Evolutionary conservation across 2,329 filamentous ascomycete species (phyloP).

Genomic region (Ophiocordyceps camponoti-floridani): DNA sequence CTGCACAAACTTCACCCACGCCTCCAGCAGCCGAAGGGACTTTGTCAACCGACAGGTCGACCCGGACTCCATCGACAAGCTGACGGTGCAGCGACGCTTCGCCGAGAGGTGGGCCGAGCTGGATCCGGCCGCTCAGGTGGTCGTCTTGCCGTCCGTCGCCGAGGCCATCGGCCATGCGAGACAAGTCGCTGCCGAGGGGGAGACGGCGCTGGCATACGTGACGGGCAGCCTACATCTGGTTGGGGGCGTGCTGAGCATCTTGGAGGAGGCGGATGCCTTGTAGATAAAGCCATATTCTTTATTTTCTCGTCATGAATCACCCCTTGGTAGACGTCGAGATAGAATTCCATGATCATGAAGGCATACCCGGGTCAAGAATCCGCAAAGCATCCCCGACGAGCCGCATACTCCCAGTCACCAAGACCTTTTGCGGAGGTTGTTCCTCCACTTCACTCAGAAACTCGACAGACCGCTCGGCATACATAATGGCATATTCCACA

Average conservation of each 20-base stretch:
- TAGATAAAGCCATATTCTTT: conserved; percentile 5
- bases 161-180: conserved; percentile 32
- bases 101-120: conserved; percentile 30
- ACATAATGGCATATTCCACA: conserved; percentile 50
- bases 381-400: conserved; percentile 65
- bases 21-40: conserved; percentile 30
- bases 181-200: conserved; percentile 11
- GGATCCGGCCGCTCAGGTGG: conserved; percentile 26
- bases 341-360: conserved; percentile 8
- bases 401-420: conserved; percentile 74
- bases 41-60: conserved; percentile 38
- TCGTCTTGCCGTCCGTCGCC: conserved; percentile 33
- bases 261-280: conserved; percentile 27
- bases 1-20: conserved; percentile 55
- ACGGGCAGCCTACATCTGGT: conserved; percentile 48
- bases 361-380: conserved; percentile 37
- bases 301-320: no score
- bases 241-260: conserved; percentile 31
- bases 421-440: conserved; percentile 17
- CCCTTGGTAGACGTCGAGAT: not conserved
- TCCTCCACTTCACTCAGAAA: conserved; percentile 5
- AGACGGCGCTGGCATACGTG: conserved; percentile 29
- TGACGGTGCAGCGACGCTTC: conserved; percentile 34
- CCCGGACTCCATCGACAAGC: conserved; percentile 28
- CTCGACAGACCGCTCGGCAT: not conserved